phyloP scores from a whole-genome alignment of 352 stramenopile genomes.

The Globisporangium paddicum region DNA sequence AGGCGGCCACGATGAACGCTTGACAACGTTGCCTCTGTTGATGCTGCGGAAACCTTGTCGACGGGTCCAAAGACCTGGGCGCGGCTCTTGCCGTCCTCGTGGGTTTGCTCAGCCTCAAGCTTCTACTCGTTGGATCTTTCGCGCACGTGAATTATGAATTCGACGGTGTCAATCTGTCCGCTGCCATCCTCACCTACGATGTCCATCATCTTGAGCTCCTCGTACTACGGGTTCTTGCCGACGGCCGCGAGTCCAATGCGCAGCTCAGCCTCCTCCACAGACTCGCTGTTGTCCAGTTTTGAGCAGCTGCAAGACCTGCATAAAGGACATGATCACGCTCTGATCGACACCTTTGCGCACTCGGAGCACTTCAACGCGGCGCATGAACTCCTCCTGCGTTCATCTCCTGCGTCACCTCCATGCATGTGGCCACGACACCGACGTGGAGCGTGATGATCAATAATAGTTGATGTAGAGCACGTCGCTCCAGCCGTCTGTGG shows the following conservation, averaged over 20 bases:
- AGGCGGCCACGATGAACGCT: slow-evolving; percentile 9
- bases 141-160: slow-evolving; percentile 82
- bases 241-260: slow-evolving; percentile 76
- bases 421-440: slow-evolving; percentile 89
- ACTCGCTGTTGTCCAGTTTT: slow-evolving; percentile 80
- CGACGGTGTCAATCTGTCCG: slow-evolving; percentile 83
- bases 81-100: slow-evolving; percentile 12
- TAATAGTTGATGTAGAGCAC: slow-evolving; percentile 91
- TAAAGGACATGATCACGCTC: slow-evolving; percentile 54
- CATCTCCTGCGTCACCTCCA: slow-evolving; percentile 88
- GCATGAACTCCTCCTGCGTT: slow-evolving; percentile 63
- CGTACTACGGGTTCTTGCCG: slow-evolving; percentile 71
- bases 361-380: slow-evolving; percentile 55
- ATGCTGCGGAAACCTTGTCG: slow-evolving; percentile 6
- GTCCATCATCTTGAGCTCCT: slow-evolving; percentile 86
- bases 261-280: slow-evolving; percentile 81
- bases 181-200: slow-evolving; percentile 82
- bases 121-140: slow-evolving; percentile 63
- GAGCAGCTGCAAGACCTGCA: slow-evolving; percentile 80
- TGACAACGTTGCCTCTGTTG: slow-evolving; percentile 13
- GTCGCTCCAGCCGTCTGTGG: slow-evolving; percentile 90
- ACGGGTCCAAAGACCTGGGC: slow-evolving; percentile 9
- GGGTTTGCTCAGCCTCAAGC: slow-evolving; percentile 8
- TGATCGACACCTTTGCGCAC: slow-evolving; percentile 48
- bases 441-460: slow-evolving; percentile 91